Conservation (phyloP, 2,329 filamentous ascomycete species). For the Fusarium sp. region DNA sequence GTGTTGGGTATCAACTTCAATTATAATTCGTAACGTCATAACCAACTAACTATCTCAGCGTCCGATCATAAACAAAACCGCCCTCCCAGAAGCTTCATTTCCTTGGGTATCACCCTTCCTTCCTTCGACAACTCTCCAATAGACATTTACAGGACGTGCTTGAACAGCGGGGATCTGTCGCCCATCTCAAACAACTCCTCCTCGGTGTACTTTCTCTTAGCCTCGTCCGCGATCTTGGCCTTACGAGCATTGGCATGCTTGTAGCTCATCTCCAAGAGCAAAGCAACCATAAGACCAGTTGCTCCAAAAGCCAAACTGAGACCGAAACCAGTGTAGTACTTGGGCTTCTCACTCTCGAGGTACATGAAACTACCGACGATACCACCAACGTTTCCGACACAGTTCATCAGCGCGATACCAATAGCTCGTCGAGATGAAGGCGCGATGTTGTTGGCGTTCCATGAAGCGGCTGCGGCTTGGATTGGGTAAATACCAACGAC, state of each 20-base stretch:
- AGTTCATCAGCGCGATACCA: slow-evolving; percentile 48
- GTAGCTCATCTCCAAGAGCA: slow-evolving; percentile 50
- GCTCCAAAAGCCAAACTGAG: slow-evolving; percentile 50
- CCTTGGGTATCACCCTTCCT: background rate
- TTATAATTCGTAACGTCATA: slow-evolving; percentile 5
- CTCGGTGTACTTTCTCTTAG: slow-evolving; percentile 47
- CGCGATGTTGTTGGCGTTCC: slow-evolving; percentile 44
- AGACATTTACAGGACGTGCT: slow-evolving; percentile 42
- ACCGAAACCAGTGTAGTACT: slow-evolving; percentile 62
- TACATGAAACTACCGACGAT: slow-evolving; percentile 49
- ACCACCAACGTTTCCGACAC: slow-evolving; percentile 47
- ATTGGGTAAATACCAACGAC: slow-evolving; percentile 42
- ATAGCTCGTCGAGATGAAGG: slow-evolving; percentile 49
- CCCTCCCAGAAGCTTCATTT: background rate
- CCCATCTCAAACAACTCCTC: slow-evolving; percentile 50
- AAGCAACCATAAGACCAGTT: slow-evolving; percentile 46
- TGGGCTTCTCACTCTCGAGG: slow-evolving; percentile 52
- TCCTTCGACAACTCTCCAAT: background rate
- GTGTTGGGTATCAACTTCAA: background rate
- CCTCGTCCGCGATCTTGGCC: slow-evolving; percentile 46
- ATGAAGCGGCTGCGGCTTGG: slow-evolving; percentile 39
- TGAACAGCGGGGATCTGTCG: slow-evolving; percentile 50
- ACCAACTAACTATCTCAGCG: background rate
- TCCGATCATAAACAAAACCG: background rate
- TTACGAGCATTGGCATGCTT: slow-evolving; percentile 46